Base-by-base conservation (phyloP, 176 grass and related monocot genomes). In the Oryza brachyantha region DNA sequence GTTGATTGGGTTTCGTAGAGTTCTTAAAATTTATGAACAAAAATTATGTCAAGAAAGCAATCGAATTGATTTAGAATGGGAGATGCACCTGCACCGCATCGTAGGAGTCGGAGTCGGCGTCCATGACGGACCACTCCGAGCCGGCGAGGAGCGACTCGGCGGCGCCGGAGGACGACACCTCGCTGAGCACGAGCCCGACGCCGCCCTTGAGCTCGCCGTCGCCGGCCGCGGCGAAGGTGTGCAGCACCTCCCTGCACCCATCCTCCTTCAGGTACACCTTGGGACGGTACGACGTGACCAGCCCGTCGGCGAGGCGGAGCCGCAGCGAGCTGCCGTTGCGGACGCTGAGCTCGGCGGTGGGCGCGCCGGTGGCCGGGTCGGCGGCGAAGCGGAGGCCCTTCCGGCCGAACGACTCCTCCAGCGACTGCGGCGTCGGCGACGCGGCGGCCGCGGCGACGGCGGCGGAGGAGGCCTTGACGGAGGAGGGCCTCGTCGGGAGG, bases 181-280 rank as follows among this genome's bases (percentile, higher is more conserved):
- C 81, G 62, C 88, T 89, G 68, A 98, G 88, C 74, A 90, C 86
- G 10, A 98, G 85, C 13, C 95, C 95, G 48, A 98, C 63, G 58
- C 95, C 95, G 55, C 95, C 95, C 73, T 62, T 88, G 17, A 79
- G 46, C 6, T 45, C 29, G 31, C 40, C 81, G 34, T 58, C 72
- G 35, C 31, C 82, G 12, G n/a, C n/a, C n/a, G n/a, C n/a, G n/a
- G 61, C 57, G 42, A 88, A 66, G 40, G 95, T 94, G 81, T 84
- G 83, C 12, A 98, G 92, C 70, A 98, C 80, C 87, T 94, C 95
- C 77, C 86, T 70, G 81, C 87, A 98, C 7, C 82, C 89, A 10
- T 92, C 89, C 10, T 90, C 95, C 85, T 93, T 90, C 95, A 92
- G 94, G 80, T 73, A 87, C 66, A 98, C 95, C 85, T 98, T 94